phyloP scores from a whole-genome alignment of 768 basidiomycete genomes.

The Coprinopsis sp. region DNA sequence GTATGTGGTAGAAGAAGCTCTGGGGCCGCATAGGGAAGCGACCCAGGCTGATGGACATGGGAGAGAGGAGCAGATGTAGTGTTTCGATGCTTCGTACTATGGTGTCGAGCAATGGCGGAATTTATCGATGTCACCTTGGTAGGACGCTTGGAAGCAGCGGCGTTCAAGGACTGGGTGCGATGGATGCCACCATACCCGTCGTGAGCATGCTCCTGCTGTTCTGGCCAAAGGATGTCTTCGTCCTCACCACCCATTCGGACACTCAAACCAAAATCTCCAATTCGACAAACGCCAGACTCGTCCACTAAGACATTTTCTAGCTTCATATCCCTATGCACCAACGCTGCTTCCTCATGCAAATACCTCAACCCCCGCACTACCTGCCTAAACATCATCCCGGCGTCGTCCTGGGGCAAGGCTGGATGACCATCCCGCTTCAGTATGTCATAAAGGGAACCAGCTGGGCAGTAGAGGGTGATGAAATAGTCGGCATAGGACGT shows the following conservation, averaged over 20 bases:
- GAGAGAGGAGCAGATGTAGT: slow-evolving; percentile 33
- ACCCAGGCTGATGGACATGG: slow-evolving; percentile 62
- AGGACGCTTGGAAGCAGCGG: slow-evolving; percentile 22
- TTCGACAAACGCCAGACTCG: slow-evolving; percentile 80
- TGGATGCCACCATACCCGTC: slow-evolving; percentile 24
- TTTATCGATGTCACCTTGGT: slow-evolving; percentile 19
- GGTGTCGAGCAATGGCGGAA: slow-evolving; percentile 33
- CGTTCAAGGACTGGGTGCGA: slow-evolving; percentile 37
- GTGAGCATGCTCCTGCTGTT: slow-evolving; percentile 18
- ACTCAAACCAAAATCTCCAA: slow-evolving; percentile 83
- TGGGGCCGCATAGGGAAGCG: slow-evolving; percentile 86
- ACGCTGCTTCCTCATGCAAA: slow-evolving; percentile 68
- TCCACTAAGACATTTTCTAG: slow-evolving; percentile 95
- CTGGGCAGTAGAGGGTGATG: slow-evolving; percentile 79
- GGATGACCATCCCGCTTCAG: slow-evolving; percentile 66
- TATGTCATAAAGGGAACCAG: slow-evolving; percentile 81
- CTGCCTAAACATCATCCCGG: slow-evolving; percentile 82
- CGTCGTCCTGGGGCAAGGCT: slow-evolving; percentile 71
- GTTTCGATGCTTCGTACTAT: slow-evolving; percentile 48
- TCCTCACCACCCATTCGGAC: slow-evolving; percentile 53
- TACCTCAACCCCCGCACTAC: slow-evolving; percentile 79
- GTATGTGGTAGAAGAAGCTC: slow-evolving; percentile 71
- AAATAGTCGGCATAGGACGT: slow-evolving; percentile 68
- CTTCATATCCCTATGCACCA: slow-evolving; percentile 94
- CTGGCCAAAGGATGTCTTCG: slow-evolving; percentile 30